Evolutionary conservation across 306 rosid species (phyloP).

Genomic region (Ammopiptanthus mongolicus): DNA sequence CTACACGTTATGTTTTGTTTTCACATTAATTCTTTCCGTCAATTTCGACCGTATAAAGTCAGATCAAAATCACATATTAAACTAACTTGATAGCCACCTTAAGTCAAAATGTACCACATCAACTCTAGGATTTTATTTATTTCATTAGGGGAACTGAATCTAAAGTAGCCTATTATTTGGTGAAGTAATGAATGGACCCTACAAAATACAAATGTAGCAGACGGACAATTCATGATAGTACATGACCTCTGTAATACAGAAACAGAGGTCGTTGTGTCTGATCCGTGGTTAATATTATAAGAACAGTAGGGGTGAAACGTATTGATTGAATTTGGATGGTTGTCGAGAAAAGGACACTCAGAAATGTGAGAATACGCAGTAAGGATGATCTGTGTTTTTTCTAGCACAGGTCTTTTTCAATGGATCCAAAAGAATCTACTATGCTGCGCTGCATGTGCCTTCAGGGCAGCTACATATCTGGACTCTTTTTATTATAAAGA

Average conservation of each 20-base stretch:
- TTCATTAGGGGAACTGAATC: not conserved
- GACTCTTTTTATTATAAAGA: not conserved
- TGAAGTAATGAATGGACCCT: not conserved
- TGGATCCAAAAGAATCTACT: slow-evolving; percentile 19
- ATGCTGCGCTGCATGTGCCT: slow-evolving; percentile 18
- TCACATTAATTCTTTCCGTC: no score
- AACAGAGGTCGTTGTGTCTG: slow-evolving; percentile 4
- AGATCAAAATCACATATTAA: no score
- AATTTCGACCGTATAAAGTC: no score
- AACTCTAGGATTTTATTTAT: no score
- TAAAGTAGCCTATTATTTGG: not conserved
- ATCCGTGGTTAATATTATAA: slow-evolving; percentile 11
- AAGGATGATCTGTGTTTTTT: not conserved
- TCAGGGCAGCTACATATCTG: not conserved
- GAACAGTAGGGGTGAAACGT: not conserved
- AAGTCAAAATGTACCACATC: no score
- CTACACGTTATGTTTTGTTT: no score
- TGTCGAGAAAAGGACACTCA: slow-evolving; percentile 13
- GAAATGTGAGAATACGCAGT: not conserved
- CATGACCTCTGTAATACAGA: not conserved
- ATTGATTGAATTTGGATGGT: slow-evolving; percentile 19
- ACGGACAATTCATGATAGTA: not conserved
- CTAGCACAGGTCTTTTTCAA: slow-evolving; percentile 2
- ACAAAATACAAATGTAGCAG: not conserved
- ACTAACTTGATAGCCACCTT: no score